Evolutionary conservation across 1,139 yeast genomes (phyloP), one percentile per base, ranked within the genome.

Genomic region (Eremothecium gossypii): DNA sequence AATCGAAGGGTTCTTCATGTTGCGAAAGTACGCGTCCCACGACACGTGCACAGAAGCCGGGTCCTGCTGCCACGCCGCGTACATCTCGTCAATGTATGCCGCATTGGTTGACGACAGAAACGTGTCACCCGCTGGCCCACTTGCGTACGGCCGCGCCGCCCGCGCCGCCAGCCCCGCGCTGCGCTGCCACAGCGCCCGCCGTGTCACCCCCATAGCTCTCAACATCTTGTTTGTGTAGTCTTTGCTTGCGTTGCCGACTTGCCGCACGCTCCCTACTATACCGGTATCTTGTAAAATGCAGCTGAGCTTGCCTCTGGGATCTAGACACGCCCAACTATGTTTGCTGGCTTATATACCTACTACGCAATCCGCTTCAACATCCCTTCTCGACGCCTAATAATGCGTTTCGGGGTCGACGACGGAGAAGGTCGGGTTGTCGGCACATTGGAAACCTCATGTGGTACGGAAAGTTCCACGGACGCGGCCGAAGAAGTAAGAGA

Each of bases 11-110:
- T 77, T 71, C 53, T 82, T 86, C 65, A 91, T 71, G 71, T 91
- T 91, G 67, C 82, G 83, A 73, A 91, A 91, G 69, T 93, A 91
- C 27, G 96, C 72, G 61, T 86, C 83, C 99, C 99, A 91, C 26
- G 97, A 89, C 36, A 81, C 80, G 64, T 91, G 99, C 38, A 91
- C 99, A 42, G 91, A 78, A 41, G 73, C 52, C 27, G 98, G 98
- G 63, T 93, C 97, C 52, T 79, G 65, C 60, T 78, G 76, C 97
- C 97, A 91, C 40, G 95, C 91, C 51, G 79, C 77, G 66, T 87
- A 93, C 99, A 91, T 91, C 68, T 91, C 97, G 65, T 91, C 99
- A 56, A 93, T 83, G 67, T 91, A 91, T 58, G 79, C 80, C 52
- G 96, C 94, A 65, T 85, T 85, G 62, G 80, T 79, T 44, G 94